A percentile compares a stretch with the other conserved stretches of the same genome.
phyloP scores from a whole-genome alignment of 805 yeast genomes.

The Kregervanrija delftensis region DNA sequence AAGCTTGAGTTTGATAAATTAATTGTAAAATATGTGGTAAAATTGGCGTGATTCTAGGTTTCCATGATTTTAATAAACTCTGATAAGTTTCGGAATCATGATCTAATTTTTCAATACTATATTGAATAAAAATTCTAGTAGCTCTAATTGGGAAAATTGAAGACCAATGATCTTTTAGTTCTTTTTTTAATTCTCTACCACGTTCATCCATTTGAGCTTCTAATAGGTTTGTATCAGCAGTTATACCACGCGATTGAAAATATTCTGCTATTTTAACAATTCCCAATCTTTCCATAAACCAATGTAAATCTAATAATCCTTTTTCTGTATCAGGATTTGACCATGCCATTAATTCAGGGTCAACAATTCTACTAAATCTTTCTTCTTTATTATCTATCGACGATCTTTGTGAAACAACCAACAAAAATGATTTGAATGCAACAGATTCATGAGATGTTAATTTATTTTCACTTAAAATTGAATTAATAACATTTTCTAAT shows the following conservation, averaged over 20 bases:
- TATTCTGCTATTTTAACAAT: conserved; percentile 90
- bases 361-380: conserved; percentile 80
- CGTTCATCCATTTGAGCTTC: conserved; percentile 84
- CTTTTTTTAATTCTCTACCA: conserved; percentile 70
- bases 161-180: conserved; percentile 86
- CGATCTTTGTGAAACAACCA: conserved; percentile 87
- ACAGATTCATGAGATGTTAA: conserved; percentile 88
- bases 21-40: conserved; percentile 85
- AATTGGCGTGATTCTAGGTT: conserved; percentile 86
- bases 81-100: conserved; percentile 72
- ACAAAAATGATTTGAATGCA: conserved; percentile 83
- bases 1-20: conserved; percentile 85
- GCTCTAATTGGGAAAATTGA: conserved; percentile 93
- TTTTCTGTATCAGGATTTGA: conserved; percentile 84
- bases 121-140: conserved; percentile 89
- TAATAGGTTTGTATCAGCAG: conserved; percentile 67
- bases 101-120: conserved; percentile 84
- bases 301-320: conserved; percentile 82
- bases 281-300: conserved; percentile 98
- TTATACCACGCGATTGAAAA: conserved; percentile 75
- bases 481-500: conserved; percentile 72
- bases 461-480: conserved; percentile 58
- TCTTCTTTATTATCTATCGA: conserved; percentile 62
- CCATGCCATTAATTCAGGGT: conserved; percentile 91
- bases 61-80: conserved; percentile 73